Conservation (phyloP, 2,329 filamentous ascomycete species). For the Gaeumannomyces tritici region DNA sequence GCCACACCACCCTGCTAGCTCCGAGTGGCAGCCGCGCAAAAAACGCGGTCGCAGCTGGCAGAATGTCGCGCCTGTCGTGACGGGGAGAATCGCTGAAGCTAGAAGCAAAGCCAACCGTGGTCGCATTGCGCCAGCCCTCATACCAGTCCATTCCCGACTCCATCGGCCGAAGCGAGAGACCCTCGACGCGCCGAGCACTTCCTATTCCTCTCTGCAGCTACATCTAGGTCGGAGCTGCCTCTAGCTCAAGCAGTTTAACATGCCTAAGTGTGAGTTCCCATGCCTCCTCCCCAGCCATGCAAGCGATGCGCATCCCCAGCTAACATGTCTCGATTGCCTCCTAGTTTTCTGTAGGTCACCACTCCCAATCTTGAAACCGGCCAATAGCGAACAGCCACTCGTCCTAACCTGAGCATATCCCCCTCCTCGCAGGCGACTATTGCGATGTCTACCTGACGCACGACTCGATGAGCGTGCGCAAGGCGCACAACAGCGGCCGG, state of each 20-base stretch:
- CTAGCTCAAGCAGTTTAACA: slow-evolving; percentile 32
- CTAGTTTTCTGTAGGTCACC: slow-evolving; percentile 42
- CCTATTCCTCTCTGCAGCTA: background rate
- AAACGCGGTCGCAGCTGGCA: too few species aligned
- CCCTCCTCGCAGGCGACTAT: slow-evolving; percentile 61
- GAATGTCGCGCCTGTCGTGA: too few species aligned
- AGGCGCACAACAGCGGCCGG: slow-evolving; percentile 92
- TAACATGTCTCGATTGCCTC: slow-evolving; percentile 26
- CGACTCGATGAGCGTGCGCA: slow-evolving; percentile 99
- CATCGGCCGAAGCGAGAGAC: too few species aligned
- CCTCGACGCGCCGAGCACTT: background rate
- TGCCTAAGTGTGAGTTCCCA: slow-evolving; percentile 74
- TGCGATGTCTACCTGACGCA: slow-evolving; percentile 99
- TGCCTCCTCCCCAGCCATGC: background rate
- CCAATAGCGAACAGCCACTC: slow-evolving; percentile 8
- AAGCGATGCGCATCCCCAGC: slow-evolving; percentile 16
- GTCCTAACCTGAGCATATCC: background rate
- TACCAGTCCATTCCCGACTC: too few species aligned
- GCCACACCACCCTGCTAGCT: too few species aligned
- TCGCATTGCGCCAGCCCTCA: too few species aligned
- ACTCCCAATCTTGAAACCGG: slow-evolving; percentile 12
- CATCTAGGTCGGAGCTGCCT: background rate
- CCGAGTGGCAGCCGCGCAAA: too few species aligned
- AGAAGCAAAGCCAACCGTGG: too few species aligned
- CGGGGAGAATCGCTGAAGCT: too few species aligned